Base-by-base conservation (phyloP, 345 rosid species). In the Theobroma cacao region DNA sequence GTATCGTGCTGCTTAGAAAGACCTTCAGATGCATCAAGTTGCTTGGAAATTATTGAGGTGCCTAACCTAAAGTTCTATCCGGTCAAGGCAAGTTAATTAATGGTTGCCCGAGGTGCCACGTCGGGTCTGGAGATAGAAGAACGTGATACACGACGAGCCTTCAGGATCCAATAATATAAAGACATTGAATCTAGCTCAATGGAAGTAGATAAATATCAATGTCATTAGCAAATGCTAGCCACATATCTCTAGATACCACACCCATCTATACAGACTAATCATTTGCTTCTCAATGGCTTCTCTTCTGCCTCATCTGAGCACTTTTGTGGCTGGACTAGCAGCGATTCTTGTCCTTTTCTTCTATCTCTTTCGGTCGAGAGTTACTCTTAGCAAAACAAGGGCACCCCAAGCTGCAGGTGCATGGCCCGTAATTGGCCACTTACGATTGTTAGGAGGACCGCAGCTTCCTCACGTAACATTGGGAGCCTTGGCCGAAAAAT, bases 401-500 rank as follows among this genome's bases (percentile, higher is more conserved):
- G 72, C 79, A 50, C 79, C 79, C 12, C 45, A 47, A 50, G 62
- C 79, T 12, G 55, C 59, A 22, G 72, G 63, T 1, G 41, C 38
- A 33, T 76, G 79, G 79, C 79, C 79, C 3, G 3, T 76, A 15
- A 62, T 76, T 15, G 79, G 79, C 14, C 79, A 76, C 40, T 20
- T 76, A 53, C 62, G 22, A 15, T 60, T 63, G 41, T 65, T 76
- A 18, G 52, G 52, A 14, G 77, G 77, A 2, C 26, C 38, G 28
- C 30, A 77, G 53, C 79, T 77, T 36, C 79, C 79, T 38, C 87
- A 89, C 85, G 72, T 75, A 56, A 65, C 77, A 7, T 76, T 89
- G 13, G 80, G 79, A 30, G 56, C 71, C 55, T 78, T 85, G 78
- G 88, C 88, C 4, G 83, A 87, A 36, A 77, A 87, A 41, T 81